Percentiles rank a stretch among this genome's conserved stretches.
Conservation (phyloP, 2,329 filamentous ascomycete species). For the Ophiostoma pallidulum region DNA sequence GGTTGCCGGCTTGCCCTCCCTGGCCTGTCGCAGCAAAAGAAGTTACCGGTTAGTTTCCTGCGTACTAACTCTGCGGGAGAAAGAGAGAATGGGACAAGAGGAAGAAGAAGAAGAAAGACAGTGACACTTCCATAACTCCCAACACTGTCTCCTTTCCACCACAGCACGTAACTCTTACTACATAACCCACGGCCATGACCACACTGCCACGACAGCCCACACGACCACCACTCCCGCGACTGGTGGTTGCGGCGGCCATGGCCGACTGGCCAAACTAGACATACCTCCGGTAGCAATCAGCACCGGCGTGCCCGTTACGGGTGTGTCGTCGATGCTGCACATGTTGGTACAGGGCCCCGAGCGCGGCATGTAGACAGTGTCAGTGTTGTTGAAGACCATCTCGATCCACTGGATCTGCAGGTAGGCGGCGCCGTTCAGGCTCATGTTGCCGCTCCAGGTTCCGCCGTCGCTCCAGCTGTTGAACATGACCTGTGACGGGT, state of each 20-base stretch:
- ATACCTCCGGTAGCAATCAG: slow-evolving; percentile 19
- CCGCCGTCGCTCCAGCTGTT: slow-evolving; percentile 46
- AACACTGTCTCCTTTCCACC: no score
- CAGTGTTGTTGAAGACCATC: slow-evolving; percentile 34
- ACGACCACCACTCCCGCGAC: no score
- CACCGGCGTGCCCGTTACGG: slow-evolving; percentile 27
- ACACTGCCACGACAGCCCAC: no score
- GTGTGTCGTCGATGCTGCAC: slow-evolving; percentile 31
- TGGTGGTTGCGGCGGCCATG: no score
- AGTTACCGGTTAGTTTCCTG: no score
- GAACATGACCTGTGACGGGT: slow-evolving; percentile 36
- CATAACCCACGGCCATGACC: no score
- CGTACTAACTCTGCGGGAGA: no score
- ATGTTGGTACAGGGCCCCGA: slow-evolving; percentile 24
- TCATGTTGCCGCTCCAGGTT: slow-evolving; percentile 40
- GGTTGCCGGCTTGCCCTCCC: neutral
- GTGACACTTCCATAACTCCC: no score
- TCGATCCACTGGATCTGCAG: slow-evolving; percentile 46
- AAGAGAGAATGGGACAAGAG: no score
- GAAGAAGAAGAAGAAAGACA: neutral
- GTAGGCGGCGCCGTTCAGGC: slow-evolving; percentile 29
- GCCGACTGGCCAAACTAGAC: no score
- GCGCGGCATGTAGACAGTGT: slow-evolving; percentile 17
- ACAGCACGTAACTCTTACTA: no score
- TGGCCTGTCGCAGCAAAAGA: no score